Base-by-base conservation (phyloP, 2,329 filamentous ascomycete species). In the Colletotrichum theobromicola region DNA sequence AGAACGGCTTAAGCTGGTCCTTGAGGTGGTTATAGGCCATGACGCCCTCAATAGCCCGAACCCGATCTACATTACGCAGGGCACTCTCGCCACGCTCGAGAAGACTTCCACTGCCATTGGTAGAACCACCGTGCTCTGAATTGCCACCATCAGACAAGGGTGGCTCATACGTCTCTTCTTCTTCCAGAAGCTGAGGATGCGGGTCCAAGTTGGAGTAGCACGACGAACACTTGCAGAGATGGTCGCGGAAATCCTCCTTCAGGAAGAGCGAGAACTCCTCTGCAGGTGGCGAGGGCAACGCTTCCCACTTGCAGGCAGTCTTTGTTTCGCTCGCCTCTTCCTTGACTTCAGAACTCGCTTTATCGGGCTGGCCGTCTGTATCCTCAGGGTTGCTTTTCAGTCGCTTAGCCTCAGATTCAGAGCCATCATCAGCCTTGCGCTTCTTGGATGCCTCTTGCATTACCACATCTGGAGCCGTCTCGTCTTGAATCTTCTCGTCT, bases 1-100 rank as follows among this genome's bases (percentile, higher is more conserved):
- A 91, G 82, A 99, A 98, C 0, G 93, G 93, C 87, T 96, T 98
- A n/a, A 99, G 92, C 82, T 96, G 96, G 81, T 98, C 96, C 81
- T 97, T 97, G 75, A 99, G 90, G 80, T 98, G 94, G 80, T 98
- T 98, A 85, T 98, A 99, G 1, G 96, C 96, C 95, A 98, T 98
- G 60, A 98, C 96, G 18, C 97, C 97, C 83, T 99, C 94, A 70
- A 99, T 98, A 6, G 97, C 97, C 16, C 93, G 90, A 9, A 98
- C 96, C 3, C 97, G 94, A 82, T 99, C 97, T 71, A 99, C 93
- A 79, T 95, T 97, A 82, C 93, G 95, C 32, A 99, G 89, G 0
- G 96, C 96, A 62, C 95, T 96, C 85, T 99, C 97, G 61, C 97
- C 97, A 21, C 95, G 94, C 64, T 98, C 96, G 37, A 97, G 92